phyloP scores from a whole-genome alignment of 2,329 filamentous ascomycete species.

The Ophiosphaerella narmari region DNA sequence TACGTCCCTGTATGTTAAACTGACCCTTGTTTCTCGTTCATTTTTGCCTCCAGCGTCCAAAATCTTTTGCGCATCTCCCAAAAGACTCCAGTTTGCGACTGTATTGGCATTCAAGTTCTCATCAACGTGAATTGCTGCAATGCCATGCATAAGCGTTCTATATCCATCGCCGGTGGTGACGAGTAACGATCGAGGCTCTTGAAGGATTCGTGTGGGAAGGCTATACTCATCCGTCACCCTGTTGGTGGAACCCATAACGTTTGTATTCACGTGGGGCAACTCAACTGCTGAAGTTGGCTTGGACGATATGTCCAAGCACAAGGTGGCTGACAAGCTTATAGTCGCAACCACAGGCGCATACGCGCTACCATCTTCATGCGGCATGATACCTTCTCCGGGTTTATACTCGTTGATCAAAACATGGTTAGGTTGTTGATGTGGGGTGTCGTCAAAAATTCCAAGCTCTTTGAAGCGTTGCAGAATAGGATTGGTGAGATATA shows the following conservation, averaged over 20 bases:
- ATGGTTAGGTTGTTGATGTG: slow-evolving; percentile 81
- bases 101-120: slow-evolving; percentile 63
- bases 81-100: slow-evolving; percentile 70
- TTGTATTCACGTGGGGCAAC: slow-evolving; percentile 45
- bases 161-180: slow-evolving; percentile 74
- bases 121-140: slow-evolving; percentile 68
- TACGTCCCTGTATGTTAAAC: slow-evolving; percentile 86
- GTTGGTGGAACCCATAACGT: background rate
- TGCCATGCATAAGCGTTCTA: slow-evolving; percentile 74
- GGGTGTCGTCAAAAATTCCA: slow-evolving; percentile 64
- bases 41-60: slow-evolving; percentile 57
- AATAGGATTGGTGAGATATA: slow-evolving; percentile 74
- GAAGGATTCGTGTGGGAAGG: slow-evolving; percentile 64
- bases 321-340: slow-evolving; percentile 76
- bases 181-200: slow-evolving; percentile 81
- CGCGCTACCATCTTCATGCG: slow-evolving; percentile 88
- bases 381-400: slow-evolving; percentile 91
- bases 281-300: slow-evolving; percentile 50
- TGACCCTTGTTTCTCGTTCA: slow-evolving; percentile 65
- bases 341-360: slow-evolving; percentile 91
- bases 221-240: slow-evolving; percentile 8
- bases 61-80: slow-evolving; percentile 56
- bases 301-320: slow-evolving; percentile 76
- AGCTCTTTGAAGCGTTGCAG: slow-evolving; percentile 60
- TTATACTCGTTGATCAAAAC: slow-evolving; percentile 92